Base-by-base conservation (phyloP, 2,329 filamentous ascomycete species). In the Stagonosporopsis vannaccii region DNA sequence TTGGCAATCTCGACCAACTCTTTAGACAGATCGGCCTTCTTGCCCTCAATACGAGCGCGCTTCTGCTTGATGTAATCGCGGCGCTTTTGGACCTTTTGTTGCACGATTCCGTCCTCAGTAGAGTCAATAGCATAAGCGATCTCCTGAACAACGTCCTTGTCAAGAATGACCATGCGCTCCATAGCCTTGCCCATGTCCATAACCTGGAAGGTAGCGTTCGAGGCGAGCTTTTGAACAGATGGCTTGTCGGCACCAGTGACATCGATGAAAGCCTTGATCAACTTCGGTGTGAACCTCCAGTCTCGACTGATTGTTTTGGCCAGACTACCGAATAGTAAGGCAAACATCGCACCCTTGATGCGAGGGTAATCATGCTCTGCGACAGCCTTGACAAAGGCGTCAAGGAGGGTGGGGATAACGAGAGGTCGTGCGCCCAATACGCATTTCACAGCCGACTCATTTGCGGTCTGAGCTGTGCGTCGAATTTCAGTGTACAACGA, bases 401-500 rank as follows among this genome's bases (percentile, higher is more conserved):
- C 84, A 12, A 99, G 82, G 25, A 99, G 83, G n/a, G 90, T 87
- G 0, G 94, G 92, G 15, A 99, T 96, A 37, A 99, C 90, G 5
- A 98, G 82, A 1, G 92, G 89, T 51, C 93, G 88, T 20, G 92
- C 91, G 1, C 93, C 95, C 63, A 96, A 90, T 12, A 99, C 84
- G 25, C 90, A 90, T 78, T 97, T 97, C 28, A 98, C 84, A 0
- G 95, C 95, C 0, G 95, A 96, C 75, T 99, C 96, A 53, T 92
- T 90, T 0, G 95, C 92, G 58, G 88, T 90, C 74, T 99, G 95
- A 2, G 95, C 95, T 49, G 93, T 93, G 28, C 93, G 86, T n/a
- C 96, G 90, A 47, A 98, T 95, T 72, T 99, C 95, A 0, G 95
- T 95, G 73, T 99, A 99, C 4, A 91, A 80, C 0, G 94, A 98